Percentiles rank a stretch among this genome's conserved stretches.
These are phyloP conservation scores for Thyridium curvatum DNA, from an alignment of 2,329 filamentous ascomycete genomes.

Conservation along the genomic window DNA sequence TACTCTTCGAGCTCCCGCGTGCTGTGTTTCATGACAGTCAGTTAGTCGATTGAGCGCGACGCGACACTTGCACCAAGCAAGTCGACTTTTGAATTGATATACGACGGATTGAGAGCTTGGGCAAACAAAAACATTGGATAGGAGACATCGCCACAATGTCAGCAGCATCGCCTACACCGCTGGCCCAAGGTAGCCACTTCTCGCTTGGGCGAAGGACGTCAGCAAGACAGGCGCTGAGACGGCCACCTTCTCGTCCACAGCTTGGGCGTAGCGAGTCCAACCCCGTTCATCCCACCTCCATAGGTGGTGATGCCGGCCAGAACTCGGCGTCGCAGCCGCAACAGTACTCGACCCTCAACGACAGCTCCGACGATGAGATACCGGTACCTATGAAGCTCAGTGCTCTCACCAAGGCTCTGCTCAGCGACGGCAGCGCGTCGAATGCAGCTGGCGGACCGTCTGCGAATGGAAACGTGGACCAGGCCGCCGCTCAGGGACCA, in stretches of 20 bases:
- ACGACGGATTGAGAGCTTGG: too few relatives aligned
- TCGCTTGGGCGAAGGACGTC: slow-evolving; percentile 46
- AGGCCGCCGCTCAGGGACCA: slow-evolving; percentile 28
- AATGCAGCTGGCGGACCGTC: slow-evolving; percentile 19
- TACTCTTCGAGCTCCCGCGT: too few relatives aligned
- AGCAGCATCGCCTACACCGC: slow-evolving; percentile 48
- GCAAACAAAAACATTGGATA: too few relatives aligned
- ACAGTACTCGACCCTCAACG: slow-evolving; percentile 52
- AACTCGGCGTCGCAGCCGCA: slow-evolving; percentile 27
- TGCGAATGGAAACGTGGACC: slow-evolving; percentile 4
- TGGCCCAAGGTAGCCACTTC: slow-evolving; percentile 38
- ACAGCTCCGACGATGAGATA: slow-evolving; percentile 93
- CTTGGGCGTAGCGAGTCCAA: slow-evolving; percentile 40
- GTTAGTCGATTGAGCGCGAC: too few relatives aligned
- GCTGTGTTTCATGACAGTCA: too few relatives aligned
- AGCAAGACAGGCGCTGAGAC: slow-evolving; percentile 47
- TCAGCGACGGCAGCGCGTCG: slow-evolving; percentile 52
- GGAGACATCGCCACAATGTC: slow-evolving; percentile 37
- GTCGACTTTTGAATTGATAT: too few relatives aligned
- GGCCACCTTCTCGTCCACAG: slow-evolving; percentile 38
- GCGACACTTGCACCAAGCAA: too few relatives aligned
- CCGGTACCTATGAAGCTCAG: slow-evolving; percentile 90
- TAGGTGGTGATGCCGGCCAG: slow-evolving; percentile 5
- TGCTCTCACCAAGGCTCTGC: slow-evolving; percentile 80
- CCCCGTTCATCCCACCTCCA: slow-evolving; percentile 15